These are phyloP conservation scores for Gymnopus androsaceus DNA, from an alignment of 1,284 basidiomycete genomes.

Conservation along the genomic window DNA sequence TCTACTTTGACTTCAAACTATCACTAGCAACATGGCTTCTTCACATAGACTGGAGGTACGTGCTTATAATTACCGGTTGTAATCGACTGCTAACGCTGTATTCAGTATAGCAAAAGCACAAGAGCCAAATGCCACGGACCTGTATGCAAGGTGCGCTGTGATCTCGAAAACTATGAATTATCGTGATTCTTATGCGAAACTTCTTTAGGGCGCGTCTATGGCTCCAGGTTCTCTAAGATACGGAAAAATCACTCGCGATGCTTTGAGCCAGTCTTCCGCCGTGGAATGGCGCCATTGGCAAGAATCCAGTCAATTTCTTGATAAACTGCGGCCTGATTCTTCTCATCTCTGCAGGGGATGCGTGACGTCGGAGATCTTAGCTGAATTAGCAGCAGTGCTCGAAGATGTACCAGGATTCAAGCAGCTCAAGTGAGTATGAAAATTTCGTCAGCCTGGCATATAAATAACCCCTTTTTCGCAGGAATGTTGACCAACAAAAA, in stretches of 20 bases:
- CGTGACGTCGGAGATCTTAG: constrained; percentile 60
- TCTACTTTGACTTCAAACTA: background rate
- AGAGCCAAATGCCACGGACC: constrained; percentile 69
- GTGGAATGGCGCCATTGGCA: constrained; percentile 79
- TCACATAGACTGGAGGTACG: constrained; percentile 47
- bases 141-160: constrained; percentile 48
- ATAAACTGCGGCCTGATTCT: background rate
- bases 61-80: background rate
- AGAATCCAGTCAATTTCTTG: constrained; percentile 12
- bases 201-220: constrained; percentile 47
- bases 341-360: constrained; percentile 56
- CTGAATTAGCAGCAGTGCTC: constrained; percentile 45
- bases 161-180: background rate
- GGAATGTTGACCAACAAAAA: constrained; percentile 60
- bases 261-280: constrained; percentile 50
- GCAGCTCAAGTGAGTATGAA: constrained; percentile 43
- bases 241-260: constrained; percentile 46
- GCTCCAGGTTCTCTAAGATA: constrained; percentile 62
- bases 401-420: constrained; percentile 51
- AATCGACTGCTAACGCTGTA: background rate
- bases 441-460: constrained; percentile 7
- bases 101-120: constrained; percentile 69
- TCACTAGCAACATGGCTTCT: constrained; percentile 17
- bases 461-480: constrained; percentile 25
- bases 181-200: constrained; percentile 1